A percentile compares a stretch with the other conserved stretches of the same genome.
Evolutionary conservation across 1,139 yeast species (phyloP).

Genomic region (Barnettozyma hawaiiensis): DNA sequence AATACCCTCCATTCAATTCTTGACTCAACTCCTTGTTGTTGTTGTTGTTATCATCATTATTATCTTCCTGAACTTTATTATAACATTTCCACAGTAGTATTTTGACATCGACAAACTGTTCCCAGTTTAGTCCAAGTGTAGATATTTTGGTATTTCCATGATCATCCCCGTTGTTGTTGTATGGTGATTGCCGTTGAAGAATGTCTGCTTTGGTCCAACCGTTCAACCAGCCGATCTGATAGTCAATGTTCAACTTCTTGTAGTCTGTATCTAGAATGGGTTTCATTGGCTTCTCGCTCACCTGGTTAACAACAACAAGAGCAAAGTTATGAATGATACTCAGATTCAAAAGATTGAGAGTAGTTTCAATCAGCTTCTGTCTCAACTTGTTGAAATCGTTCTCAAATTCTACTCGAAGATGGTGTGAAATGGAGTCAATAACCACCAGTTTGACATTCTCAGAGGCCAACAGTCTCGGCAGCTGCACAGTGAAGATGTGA

Average conservation of each 20-base stretch:
- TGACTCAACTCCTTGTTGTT: slow-evolving; percentile 23
- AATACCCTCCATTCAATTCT: slow-evolving; percentile 3
- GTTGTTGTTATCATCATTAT: slow-evolving; percentile 9
- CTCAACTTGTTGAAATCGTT: slow-evolving; percentile 14
- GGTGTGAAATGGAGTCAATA: slow-evolving; percentile 85
- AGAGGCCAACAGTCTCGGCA: slow-evolving; percentile 48
- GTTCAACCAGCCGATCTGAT: slow-evolving; percentile 64
- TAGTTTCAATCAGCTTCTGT: slow-evolving; percentile 28
- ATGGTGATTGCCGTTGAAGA: slow-evolving; percentile 6
- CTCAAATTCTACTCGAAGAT: slow-evolving; percentile 60
- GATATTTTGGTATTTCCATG: slow-evolving; percentile 30
- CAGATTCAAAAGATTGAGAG: slow-evolving; percentile 44
- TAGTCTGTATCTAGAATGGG: slow-evolving; percentile 22
- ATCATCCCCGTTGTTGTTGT: neutral
- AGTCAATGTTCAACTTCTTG: slow-evolving; percentile 46
- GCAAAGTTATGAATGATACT: slow-evolving; percentile 51
- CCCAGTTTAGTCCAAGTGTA: slow-evolving; percentile 41
- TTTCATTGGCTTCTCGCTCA: slow-evolving; percentile 51
- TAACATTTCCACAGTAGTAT: slow-evolving; percentile 33
- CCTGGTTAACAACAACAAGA: slow-evolving; percentile 74
- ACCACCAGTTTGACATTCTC: slow-evolving; percentile 47
- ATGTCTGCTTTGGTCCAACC: slow-evolving; percentile 63
- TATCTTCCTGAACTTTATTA: slow-evolving; percentile 4
- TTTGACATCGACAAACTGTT: slow-evolving; percentile 35
- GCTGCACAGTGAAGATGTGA: slow-evolving; percentile 64